Percentiles rank a stretch among this genome's conserved stretches.
These are phyloP conservation scores for Carallia brachiata DNA, from an alignment of 345 rosid genomes.

Conservation along the genomic window DNA sequence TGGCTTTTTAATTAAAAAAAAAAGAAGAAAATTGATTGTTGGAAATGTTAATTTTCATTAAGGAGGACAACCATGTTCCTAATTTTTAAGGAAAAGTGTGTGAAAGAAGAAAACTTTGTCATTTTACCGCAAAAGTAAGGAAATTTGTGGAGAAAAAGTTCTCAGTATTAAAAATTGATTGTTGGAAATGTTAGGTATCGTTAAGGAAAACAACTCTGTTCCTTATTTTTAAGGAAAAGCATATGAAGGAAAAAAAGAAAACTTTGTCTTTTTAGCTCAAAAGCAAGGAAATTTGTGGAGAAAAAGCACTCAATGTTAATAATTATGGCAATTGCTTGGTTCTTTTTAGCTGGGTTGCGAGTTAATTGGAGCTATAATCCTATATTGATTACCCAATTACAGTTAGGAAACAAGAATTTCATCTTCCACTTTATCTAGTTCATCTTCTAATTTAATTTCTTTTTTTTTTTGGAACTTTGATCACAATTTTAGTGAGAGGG, in stretches of 20 bases:
- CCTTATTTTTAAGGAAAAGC: too few species aligned
- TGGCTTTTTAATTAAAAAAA: not conserved
- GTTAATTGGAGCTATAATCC: not conserved
- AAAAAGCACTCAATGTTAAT: too few species aligned
- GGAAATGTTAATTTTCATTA: not conserved
- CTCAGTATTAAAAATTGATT: not conserved
- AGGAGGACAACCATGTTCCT: not conserved
- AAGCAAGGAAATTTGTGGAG: too few species aligned
- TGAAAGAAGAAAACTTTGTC: not conserved
- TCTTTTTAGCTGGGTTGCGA: not conserved
- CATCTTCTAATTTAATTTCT: not conserved
- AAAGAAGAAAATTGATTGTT: slow-evolving; percentile 9
- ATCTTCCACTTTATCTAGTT: too few species aligned
- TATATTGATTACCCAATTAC: not conserved
- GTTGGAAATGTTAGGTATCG: too few species aligned
- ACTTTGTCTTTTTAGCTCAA: too few species aligned
- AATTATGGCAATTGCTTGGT: too few species aligned
- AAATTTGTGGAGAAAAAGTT: slow-evolving; percentile 11
- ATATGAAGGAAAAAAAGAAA: too few species aligned
- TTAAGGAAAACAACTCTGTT: too few species aligned
- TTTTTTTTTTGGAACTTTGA: slow-evolving; percentile 1
- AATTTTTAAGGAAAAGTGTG: slow-evolving; percentile 11
- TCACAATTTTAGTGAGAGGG: not conserved
- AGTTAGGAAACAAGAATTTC: slow-evolving; percentile 1
- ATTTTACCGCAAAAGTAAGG: not conserved